A percentile compares a stretch with the other conserved stretches of the same genome.
phyloP scores from a whole-genome alignment of 345 rosid genomes.

The Salix exigua region DNA sequence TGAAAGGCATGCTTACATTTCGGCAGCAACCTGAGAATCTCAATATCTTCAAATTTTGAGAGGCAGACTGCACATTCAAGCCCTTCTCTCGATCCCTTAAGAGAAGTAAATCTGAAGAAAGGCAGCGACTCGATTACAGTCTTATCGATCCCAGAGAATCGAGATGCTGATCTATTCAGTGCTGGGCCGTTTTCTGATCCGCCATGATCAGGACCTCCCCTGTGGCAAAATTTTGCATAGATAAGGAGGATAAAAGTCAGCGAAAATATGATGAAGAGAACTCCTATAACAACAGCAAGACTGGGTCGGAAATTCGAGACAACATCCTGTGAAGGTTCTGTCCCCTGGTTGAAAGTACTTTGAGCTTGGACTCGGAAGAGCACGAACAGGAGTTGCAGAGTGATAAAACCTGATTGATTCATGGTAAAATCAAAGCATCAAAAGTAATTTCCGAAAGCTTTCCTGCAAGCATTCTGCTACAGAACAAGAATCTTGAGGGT shows the following conservation, averaged over 20 bases:
- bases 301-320: conserved; percentile 68
- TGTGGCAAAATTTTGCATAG: conserved; percentile 68
- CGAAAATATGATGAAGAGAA: conserved; percentile 63
- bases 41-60: conserved; percentile 74
- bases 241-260: conserved; percentile 59
- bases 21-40: conserved; percentile 70
- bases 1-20: conserved; percentile 87
- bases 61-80: conserved; percentile 86
- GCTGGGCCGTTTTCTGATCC: conserved; percentile 19
- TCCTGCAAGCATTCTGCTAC: conserved; percentile 10
- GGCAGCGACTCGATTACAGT: conserved; percentile 76
- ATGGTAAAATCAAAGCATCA: conserved; percentile 17
- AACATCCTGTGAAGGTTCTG: conserved; percentile 22
- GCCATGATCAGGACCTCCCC: conserved; percentile 10
- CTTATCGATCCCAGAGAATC: conserved; percentile 78
- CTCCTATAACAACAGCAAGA: conserved; percentile 70
- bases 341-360: background rate
- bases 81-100: conserved; percentile 68
- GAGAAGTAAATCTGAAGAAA: conserved; percentile 74
- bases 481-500: background rate
- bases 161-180: conserved; percentile 33
- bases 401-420: conserved; percentile 17
- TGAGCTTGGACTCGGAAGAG: conserved; percentile 31
- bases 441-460: background rate
- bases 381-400: background rate